Conservation (phyloP, 306 rosid species). For the Bauhinia variegata region DNA sequence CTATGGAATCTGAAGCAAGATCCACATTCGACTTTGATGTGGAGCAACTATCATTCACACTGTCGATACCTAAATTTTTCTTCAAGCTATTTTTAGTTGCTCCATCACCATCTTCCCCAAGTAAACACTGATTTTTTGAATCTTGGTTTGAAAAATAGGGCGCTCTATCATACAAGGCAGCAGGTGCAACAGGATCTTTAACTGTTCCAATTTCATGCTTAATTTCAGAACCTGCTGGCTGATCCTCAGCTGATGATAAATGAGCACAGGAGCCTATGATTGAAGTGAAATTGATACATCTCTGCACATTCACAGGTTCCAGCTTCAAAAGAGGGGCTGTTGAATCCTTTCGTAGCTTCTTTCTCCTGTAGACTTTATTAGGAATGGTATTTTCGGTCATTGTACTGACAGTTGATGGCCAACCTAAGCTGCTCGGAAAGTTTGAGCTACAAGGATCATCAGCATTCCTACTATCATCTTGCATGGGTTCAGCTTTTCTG, state of each 20-base stretch:
- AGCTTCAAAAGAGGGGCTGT: slow-evolving; percentile 33
- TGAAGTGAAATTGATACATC: slow-evolving; percentile 54
- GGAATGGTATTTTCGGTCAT: slow-evolving; percentile 56
- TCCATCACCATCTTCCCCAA: slow-evolving; percentile 39
- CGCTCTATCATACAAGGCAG: slow-evolving; percentile 35
- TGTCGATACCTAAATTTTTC: slow-evolving; percentile 61
- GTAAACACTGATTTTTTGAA: slow-evolving; percentile 28
- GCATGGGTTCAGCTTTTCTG: slow-evolving; percentile 50
- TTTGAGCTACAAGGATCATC: slow-evolving; percentile 51
- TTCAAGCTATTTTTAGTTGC: slow-evolving; percentile 42
- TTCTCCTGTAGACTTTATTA: slow-evolving; percentile 68
- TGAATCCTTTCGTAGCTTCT: slow-evolving; percentile 53
- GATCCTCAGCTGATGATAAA: slow-evolving; percentile 52
- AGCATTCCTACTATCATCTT: slow-evolving; percentile 46
- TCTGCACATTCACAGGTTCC: slow-evolving; percentile 40
- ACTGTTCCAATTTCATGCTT: slow-evolving; percentile 45
- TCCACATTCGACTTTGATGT: slow-evolving; percentile 82
- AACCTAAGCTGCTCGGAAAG: slow-evolving; percentile 45
- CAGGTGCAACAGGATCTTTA: slow-evolving; percentile 33
- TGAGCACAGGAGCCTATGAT: slow-evolving; percentile 52
- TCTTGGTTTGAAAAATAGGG: slow-evolving; percentile 30
- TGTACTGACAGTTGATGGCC: slow-evolving; percentile 54
- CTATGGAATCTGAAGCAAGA: slow-evolving; percentile 51
- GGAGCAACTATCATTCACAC: slow-evolving; percentile 85
- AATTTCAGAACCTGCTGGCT: slow-evolving; percentile 45